Evolutionary conservation across 495 filamentous ascomycete genomes (phyloP).

Genomic region (Thozetella sp.): DNA sequence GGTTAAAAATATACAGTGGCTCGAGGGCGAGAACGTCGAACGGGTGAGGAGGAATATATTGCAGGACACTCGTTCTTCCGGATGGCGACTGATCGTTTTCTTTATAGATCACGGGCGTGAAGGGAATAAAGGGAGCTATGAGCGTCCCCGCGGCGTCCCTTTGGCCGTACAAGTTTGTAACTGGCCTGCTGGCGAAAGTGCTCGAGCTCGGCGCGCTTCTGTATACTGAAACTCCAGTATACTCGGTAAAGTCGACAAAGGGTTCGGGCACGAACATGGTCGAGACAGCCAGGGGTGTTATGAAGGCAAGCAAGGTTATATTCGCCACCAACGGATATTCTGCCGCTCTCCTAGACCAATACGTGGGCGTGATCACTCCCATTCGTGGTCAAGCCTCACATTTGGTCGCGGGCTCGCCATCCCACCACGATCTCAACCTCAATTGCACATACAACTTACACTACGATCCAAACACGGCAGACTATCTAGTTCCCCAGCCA

Average conservation of each 20-base stretch:
- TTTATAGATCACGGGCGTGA: constrained; percentile 26
- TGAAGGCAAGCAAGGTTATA: constrained; percentile 16
- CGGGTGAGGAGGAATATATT: not conserved
- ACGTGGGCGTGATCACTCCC: constrained; percentile 13
- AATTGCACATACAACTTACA: constrained; percentile 5
- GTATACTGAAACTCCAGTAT: constrained; percentile 12
- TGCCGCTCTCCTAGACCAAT: constrained; percentile 12
- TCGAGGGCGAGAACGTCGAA: not conserved
- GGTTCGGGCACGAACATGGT: not conserved
- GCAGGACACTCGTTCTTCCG: no score
- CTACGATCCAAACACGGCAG: not conserved
- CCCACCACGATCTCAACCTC: constrained; percentile 1
- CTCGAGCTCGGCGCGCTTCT: constrained; percentile 7
- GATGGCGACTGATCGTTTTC: not conserved
- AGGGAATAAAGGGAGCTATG: not conserved
- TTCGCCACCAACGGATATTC: constrained; percentile 25
- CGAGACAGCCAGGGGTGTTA: constrained; percentile 14
- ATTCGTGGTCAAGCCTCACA: constrained; percentile 10
- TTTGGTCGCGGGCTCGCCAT: not conserved
- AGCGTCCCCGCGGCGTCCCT: not conserved
- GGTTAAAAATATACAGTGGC: not conserved
- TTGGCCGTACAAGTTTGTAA: constrained; percentile 16
- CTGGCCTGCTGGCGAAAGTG: constrained; percentile 3
- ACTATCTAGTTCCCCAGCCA: constrained; percentile 18
- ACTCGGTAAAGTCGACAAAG: constrained; percentile 8